Evolutionary conservation across 73 alveolate species (phyloP).

Genomic region (Paramecium octaurelia): DNA sequence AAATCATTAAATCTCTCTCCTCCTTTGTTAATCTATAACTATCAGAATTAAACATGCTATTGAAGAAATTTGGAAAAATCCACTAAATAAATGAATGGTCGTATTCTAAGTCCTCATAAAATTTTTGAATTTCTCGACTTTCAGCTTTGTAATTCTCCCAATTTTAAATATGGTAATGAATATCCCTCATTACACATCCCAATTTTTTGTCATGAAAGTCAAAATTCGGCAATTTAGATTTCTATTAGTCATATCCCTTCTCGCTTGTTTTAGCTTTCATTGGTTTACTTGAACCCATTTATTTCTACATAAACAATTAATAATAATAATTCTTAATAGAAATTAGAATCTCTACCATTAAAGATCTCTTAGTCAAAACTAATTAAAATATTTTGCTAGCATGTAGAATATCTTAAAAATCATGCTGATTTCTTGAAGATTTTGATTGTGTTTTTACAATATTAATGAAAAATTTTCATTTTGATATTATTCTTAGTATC

Average conservation of each 20-base stretch:
- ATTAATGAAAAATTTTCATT: no score
- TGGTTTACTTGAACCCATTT: no score
- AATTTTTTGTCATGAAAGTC: neutral
- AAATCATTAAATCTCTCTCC: neutral
- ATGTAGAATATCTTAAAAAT: no score
- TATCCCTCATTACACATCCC: neutral
- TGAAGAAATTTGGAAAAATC: conserved; percentile 36
- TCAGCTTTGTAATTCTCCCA: neutral
- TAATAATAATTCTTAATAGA: no score
- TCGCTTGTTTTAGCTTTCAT: no score
- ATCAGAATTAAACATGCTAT: conserved; percentile 20
- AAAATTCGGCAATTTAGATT: neutral
- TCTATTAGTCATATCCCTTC: neutral
- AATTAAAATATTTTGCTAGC: no score
- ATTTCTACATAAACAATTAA: no score
- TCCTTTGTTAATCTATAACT: conserved; percentile 4
- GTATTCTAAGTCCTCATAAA: conserved; percentile 24
- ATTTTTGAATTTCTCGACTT: neutral
- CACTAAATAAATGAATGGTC: conserved; percentile 25
- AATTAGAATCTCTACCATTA: no score
- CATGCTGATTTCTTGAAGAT: no score
- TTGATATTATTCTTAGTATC: no score
- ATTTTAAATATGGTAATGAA: neutral
- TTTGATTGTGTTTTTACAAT: no score
- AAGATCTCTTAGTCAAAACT: no score